These are phyloP conservation scores for Cyberlindnera maclurae DNA, from an alignment of 805 yeast genomes.

Conservation along the genomic window DNA sequence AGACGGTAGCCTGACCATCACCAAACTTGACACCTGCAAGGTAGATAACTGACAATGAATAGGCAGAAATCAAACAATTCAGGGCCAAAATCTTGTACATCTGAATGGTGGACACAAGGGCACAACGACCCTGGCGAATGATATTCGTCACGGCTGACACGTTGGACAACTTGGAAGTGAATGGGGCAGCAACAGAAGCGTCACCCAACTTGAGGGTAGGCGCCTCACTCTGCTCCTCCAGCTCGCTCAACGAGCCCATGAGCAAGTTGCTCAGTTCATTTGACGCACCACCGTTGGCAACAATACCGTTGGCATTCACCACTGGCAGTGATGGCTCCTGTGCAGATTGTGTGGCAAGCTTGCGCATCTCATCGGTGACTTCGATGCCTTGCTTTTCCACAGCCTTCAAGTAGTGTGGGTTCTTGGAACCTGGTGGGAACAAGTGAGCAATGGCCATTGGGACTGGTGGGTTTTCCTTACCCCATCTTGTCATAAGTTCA, in stretches of 20 bases:
- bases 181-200: slow-evolving; percentile 98
- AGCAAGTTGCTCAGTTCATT: slow-evolving; percentile 56
- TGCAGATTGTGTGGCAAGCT: slow-evolving; percentile 47
- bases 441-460: slow-evolving; percentile 87
- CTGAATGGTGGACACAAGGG: slow-evolving; percentile 93
- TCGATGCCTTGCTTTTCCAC: slow-evolving; percentile 77
- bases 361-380: slow-evolving; percentile 67
- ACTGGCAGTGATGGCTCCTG: slow-evolving; percentile 26
- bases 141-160: slow-evolving; percentile 91
- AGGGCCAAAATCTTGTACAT: slow-evolving; percentile 97
- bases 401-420: slow-evolving; percentile 83
- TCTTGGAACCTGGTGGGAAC: slow-evolving; percentile 91
- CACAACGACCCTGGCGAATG: slow-evolving; percentile 97
- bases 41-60: slow-evolving; percentile 87
- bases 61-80: slow-evolving; percentile 95
- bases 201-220: slow-evolving; percentile 94
- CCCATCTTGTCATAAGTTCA: slow-evolving; percentile 73
- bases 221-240: slow-evolving; percentile 67
- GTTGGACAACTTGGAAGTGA: slow-evolving; percentile 88
- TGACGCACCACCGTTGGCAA: slow-evolving; percentile 29
- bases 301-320: slow-evolving; percentile 25
- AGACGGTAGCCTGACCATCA: slow-evolving; percentile 94
- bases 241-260: slow-evolving; percentile 46
- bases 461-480: slow-evolving; percentile 73
- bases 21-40: slow-evolving; percentile 98